phyloP scores from a whole-genome alignment of 2,329 filamentous ascomycete genomes.

The Parasarocladium wereldwijsianum region DNA sequence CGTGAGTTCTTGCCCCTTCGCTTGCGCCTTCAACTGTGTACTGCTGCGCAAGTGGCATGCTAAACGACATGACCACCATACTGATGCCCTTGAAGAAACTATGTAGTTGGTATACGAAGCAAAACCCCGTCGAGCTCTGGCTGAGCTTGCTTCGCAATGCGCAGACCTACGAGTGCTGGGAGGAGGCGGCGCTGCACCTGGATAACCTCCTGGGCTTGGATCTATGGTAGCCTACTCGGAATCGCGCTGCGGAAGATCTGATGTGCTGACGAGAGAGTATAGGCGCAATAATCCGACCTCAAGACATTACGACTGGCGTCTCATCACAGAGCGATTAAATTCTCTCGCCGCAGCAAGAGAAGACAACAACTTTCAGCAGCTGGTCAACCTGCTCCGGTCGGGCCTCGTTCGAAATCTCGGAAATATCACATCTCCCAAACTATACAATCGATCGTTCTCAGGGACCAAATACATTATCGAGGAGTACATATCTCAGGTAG shows the following conservation, averaged over 20 bases:
- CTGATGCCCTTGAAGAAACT: conserved; percentile 41
- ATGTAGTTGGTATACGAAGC: conserved; percentile 49
- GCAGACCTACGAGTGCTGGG: conserved; percentile 70
- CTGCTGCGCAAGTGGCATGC: no score
- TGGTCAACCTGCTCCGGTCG: conserved; percentile 69
- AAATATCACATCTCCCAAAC: conserved; percentile 67
- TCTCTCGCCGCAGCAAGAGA: conserved; percentile 56
- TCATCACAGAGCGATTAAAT: conserved; percentile 65
- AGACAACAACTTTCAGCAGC: conserved; percentile 54
- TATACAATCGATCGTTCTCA: conserved; percentile 75
- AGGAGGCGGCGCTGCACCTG: conserved; percentile 67
- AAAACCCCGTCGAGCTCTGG: conserved; percentile 50
- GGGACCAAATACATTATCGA: conserved; percentile 86
- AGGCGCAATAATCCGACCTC: conserved; percentile 74
- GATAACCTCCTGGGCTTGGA: conserved; percentile 71
- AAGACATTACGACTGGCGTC: conserved; percentile 71
- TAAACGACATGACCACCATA: conserved; percentile 8
- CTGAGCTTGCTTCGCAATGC: conserved; percentile 51
- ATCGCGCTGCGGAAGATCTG: background rate
- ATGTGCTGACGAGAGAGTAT: conserved; percentile 2
- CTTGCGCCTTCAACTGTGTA: no score
- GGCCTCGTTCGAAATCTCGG: conserved; percentile 75
- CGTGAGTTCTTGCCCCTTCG: conserved; percentile 25
- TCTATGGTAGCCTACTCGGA: conserved; percentile 45
- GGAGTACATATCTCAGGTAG: conserved; percentile 75